A percentile compares a stretch with the other conserved stretches of the same genome.
phyloP scores from a whole-genome alignment of 75 land plant species.

The Sequoiadendron giganteum region DNA sequence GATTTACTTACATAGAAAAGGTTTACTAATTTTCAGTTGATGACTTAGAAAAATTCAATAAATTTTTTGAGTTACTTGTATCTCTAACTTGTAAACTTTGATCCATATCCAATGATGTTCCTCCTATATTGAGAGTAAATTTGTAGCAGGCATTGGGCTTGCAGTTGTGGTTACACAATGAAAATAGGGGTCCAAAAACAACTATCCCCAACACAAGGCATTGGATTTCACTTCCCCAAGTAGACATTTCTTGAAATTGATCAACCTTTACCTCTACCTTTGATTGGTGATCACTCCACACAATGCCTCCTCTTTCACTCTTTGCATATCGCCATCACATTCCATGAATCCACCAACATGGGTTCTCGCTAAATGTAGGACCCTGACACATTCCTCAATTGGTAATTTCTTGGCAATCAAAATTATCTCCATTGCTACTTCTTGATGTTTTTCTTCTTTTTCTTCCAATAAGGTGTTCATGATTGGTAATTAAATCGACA shows the following conservation, averaged over 20 bases:
- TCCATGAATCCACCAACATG: background rate
- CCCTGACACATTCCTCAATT: constrained; percentile 14
- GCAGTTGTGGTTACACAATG: constrained; percentile 72
- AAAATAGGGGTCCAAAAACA: constrained; percentile 43
- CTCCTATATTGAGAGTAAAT: constrained; percentile 14
- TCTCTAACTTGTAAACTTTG: too few relatives aligned
- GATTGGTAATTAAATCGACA: constrained; percentile 38
- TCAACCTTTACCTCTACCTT: constrained; percentile 35
- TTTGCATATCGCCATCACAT: background rate
- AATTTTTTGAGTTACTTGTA: too few relatives aligned
- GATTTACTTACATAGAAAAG: too few relatives aligned
- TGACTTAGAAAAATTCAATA: too few relatives aligned
- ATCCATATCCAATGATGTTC: background rate
- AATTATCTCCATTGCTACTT: background rate
- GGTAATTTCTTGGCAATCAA: background rate
- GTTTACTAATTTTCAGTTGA: too few relatives aligned
- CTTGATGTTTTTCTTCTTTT: background rate
- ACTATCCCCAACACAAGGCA: constrained; percentile 28
- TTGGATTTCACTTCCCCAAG: background rate
- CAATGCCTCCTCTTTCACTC: constrained; percentile 26
- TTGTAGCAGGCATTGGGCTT: constrained; percentile 57
- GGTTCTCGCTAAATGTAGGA: constrained; percentile 12
- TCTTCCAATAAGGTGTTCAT: constrained; percentile 10
- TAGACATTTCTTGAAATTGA: background rate
- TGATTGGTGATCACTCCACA: constrained; percentile 43